A percentile compares a stretch with the other conserved stretches of the same genome.
Conservation (phyloP, 306 rosid genomes). For the Sphenostylis stenocarpa region DNA sequence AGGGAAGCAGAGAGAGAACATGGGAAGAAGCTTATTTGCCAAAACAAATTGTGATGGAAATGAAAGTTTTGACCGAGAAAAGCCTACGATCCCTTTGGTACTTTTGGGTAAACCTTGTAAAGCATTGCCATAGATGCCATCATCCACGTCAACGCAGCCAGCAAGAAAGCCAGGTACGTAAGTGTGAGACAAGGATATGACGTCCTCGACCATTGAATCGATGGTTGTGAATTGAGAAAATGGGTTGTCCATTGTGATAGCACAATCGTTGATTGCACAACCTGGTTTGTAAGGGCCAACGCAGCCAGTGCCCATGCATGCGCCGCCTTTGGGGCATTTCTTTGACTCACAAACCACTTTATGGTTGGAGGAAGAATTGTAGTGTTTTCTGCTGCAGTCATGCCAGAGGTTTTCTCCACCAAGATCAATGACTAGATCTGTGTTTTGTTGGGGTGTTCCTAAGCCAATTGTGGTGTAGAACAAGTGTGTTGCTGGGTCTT, state of each 20-base stretch:
- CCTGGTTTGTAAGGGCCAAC: conserved; percentile 1
- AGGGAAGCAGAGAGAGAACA: conserved; percentile 27
- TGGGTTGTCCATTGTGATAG: background rate
- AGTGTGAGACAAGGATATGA: background rate
- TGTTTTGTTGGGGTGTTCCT: conserved; percentile 16
- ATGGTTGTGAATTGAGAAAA: background rate
- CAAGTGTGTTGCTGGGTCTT: background rate
- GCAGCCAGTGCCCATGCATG: background rate
- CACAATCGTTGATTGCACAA: background rate
- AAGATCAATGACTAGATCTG: conserved; percentile 18
- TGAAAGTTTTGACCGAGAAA: conserved; percentile 3
- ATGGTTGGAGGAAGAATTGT: background rate
- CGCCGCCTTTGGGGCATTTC: background rate
- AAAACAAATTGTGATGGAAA: conserved; percentile 1
- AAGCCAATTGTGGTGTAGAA: background rate
- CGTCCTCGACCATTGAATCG: background rate
- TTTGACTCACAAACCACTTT: background rate
- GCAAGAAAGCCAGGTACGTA: background rate
- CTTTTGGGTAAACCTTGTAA: background rate
- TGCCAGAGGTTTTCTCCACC: conserved; percentile 17
- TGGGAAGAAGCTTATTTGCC: background rate
- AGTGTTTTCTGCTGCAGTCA: background rate
- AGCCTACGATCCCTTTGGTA: conserved; percentile 13
- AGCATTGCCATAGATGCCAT: background rate
- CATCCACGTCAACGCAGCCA: background rate